A percentile compares a stretch with the other conserved stretches of the same genome.
Conservation (phyloP, 2,329 filamentous ascomycete species). For the Beauveria sp. region DNA sequence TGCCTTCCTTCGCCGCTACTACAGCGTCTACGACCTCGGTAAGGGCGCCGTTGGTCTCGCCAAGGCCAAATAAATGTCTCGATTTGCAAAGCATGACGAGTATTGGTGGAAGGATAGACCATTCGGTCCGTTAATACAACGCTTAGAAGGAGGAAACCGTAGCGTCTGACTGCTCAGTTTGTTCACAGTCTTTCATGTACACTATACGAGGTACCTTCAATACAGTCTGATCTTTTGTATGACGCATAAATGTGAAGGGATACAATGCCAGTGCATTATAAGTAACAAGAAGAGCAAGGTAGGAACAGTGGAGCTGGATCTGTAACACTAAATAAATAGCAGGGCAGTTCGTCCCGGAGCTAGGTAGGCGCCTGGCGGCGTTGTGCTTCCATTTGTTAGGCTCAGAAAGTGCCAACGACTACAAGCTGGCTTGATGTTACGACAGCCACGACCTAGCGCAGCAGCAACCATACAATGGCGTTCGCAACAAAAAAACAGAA, state of each 20-base stretch:
- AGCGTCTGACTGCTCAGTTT: background rate
- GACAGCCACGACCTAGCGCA: background rate
- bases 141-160: background rate
- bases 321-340: background rate
- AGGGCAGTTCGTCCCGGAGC: background rate
- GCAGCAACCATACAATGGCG: background rate
- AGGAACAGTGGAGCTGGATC: background rate
- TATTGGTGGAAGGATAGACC: background rate
- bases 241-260: background rate
- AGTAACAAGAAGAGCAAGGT: background rate
- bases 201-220: slow-evolving; percentile 6
- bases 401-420: background rate
- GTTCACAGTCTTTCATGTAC: slow-evolving; percentile 8
- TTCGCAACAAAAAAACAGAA: background rate
- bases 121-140: background rate
- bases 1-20: slow-evolving; percentile 76
- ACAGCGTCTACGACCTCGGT: slow-evolving; percentile 94
- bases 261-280: too few species aligned
- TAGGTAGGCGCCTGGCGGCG: background rate
- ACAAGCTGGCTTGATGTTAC: background rate
- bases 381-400: background rate
- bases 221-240: background rate
- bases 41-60: slow-evolving; percentile 85
- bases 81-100: background rate
- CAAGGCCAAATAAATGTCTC: slow-evolving; percentile 55